These are phyloP conservation scores for Chlamydomonas reinhardtii DNA, from an alignment of 163 green algal species.

Conservation along the genomic window DNA sequence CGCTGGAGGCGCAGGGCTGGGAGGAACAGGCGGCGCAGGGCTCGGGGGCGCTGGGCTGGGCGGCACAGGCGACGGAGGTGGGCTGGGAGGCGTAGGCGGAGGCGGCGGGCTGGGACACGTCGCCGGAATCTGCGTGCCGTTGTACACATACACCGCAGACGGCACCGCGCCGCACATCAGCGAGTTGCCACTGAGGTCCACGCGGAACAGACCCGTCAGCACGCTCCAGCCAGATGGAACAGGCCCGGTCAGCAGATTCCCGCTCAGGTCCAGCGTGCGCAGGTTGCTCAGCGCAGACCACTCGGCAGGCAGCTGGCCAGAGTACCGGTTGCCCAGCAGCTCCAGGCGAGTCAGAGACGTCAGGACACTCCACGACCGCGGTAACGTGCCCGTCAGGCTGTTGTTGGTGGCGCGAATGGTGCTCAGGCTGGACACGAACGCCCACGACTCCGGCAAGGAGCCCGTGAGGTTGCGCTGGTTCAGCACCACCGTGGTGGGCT, in stretches of 20 bases:
- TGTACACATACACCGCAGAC: background rate
- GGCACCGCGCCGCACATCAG: slow-evolving; percentile 7
- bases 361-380: background rate
- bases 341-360: background rate
- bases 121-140: background rate
- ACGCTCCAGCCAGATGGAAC: background rate
- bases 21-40: background rate
- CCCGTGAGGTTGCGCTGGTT: background rate
- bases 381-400: background rate
- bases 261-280: background rate
- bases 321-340: background rate
- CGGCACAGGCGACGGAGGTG: background rate
- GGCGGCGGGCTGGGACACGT: background rate
- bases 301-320: background rate
- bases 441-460: background rate
- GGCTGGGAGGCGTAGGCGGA: background rate
- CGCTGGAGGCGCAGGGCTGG: background rate
- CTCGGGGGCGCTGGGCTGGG: background rate
- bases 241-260: background rate
- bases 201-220: background rate
- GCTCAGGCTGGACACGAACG: background rate
- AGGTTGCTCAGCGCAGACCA: background rate
- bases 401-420: background rate
- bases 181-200: background rate
- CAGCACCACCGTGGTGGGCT: background rate